Base-by-base conservation (phyloP, 2,329 filamentous ascomycete species). In the Neopestalotiopsis sp. region DNA sequence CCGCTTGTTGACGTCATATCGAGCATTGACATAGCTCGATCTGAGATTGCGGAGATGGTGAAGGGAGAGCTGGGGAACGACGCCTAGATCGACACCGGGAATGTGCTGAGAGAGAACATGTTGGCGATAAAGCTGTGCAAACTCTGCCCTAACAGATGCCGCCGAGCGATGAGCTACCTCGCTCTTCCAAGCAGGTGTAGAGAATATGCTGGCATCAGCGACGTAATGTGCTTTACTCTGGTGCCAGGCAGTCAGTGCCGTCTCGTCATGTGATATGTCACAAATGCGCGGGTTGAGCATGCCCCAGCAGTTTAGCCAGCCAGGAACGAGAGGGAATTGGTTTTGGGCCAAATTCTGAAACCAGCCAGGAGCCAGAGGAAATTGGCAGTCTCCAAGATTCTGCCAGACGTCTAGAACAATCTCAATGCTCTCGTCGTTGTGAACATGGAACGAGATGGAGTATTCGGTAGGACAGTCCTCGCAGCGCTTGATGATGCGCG, bases 291-390 rank as follows among this genome's bases (percentile, higher is more conserved):
- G 62, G 14, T 71, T 71, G 56, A 68, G 49, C 17, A 49, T 57
- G 13, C 69, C 69, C 69, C 69, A 71, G 38, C 69, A 71, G 24
- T 64, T 69, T 17, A 64, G 12, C 69, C 69, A 71, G 49, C 69
- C 69, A 42, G 68, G 56, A 3, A 30, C 10, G 20, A 40, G 56
- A n/a, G 69, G 69, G 10, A 17, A n/a, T 3, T 57, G 67, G 30
- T 67, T 65, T 13, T 10, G 3, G 5, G 67, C 69, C 6, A 70
- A 32, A 34, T 70, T 70, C 42, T 70, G 69, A 5, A 38, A 38
- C 34, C 34, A 38, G 34, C 34, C 34, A 38, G 34, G 6, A 3
- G 38, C 13, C 28, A 45, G 65, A 17, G 69, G 67, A 9, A 17
- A 14, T 5, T 59, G 68, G 24, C 69, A 67, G 13, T 13, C 4